Evolutionary conservation across 805 yeast genomes (phyloP).

Genomic region (Candida patagonica): DNA sequence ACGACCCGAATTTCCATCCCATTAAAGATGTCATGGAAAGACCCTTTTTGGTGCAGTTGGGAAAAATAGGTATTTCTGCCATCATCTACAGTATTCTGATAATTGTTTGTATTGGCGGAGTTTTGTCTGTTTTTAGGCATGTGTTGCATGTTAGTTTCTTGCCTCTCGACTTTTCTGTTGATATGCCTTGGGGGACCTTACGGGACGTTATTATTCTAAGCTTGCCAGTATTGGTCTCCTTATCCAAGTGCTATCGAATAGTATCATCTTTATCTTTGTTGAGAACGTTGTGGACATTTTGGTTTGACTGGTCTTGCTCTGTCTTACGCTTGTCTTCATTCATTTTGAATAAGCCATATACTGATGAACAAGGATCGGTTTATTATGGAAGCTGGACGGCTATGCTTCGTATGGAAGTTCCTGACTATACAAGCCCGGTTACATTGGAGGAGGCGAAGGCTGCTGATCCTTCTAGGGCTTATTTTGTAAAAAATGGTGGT

Average conservation of each 20-base stretch:
- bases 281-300: conserved; percentile 44
- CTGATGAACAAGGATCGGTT: conserved; percentile 63
- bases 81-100: conserved; percentile 53
- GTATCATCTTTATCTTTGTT: conserved; percentile 13
- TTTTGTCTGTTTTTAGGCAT: conserved; percentile 41
- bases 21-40: conserved; percentile 79
- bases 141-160: conserved; percentile 13
- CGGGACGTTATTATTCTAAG: conserved; percentile 12
- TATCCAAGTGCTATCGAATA: conserved; percentile 7
- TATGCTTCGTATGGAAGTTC: conserved; percentile 34
- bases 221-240: conserved; percentile 3
- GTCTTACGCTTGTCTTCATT: conserved; percentile 73
- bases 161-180: conserved; percentile 16
- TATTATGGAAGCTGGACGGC: conserved; percentile 44
- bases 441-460: conserved; percentile 33
- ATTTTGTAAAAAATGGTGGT: conserved; percentile 69
- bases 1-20: conserved; percentile 81
- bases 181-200: conserved; percentile 5
- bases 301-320: conserved; percentile 46
- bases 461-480: conserved; percentile 39
- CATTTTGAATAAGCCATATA: conserved; percentile 50
- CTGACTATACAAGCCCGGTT: conserved; percentile 54
- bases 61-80: conserved; percentile 64
- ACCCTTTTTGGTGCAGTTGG: conserved; percentile 62
- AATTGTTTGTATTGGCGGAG: conserved; percentile 61